Percentiles rank a stretch among this genome's conserved stretches.
Evolutionary conservation across 202 grass and related monocot genomes (phyloP).

Genomic region (Digitaria exilis): DNA sequence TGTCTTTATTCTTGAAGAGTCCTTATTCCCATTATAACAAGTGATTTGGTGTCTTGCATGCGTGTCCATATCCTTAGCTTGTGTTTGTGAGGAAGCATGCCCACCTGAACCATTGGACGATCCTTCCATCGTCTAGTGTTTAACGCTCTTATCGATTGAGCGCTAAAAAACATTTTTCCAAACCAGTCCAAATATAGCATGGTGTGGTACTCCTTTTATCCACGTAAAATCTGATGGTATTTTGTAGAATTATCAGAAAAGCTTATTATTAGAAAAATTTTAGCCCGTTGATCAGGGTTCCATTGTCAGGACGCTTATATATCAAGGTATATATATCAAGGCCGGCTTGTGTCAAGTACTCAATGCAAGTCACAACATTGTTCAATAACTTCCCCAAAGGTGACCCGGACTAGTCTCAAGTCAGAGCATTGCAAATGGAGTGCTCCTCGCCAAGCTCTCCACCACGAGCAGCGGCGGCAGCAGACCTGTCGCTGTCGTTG

Average conservation of each 20-base stretch:
- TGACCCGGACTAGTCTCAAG: too few species aligned
- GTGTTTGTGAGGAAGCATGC: neutral
- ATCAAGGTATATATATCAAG: neutral
- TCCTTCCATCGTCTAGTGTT: neutral
- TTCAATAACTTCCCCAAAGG: neutral
- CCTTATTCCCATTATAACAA: neutral
- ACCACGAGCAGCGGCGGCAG: neutral
- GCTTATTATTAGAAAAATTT: neutral
- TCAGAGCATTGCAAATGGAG: neutral
- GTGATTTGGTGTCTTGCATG: neutral
- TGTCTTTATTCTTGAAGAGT: neutral
- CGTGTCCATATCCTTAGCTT: neutral
- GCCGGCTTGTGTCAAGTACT: neutral
- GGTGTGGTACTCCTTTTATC: neutral
- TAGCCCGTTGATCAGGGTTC: neutral
- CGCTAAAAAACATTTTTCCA: neutral
- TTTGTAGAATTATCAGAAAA: neutral
- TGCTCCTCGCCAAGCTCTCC: neutral
- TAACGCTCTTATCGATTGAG: neutral
- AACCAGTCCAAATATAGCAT: neutral
- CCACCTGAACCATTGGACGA: slow-evolving; percentile 9
- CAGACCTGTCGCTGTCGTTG: slow-evolving; percentile 2
- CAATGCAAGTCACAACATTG: neutral
- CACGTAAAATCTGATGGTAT: neutral
- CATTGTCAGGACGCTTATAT: neutral